Base-by-base conservation (phyloP, 768 basidiomycete species). In the Tylopilus cervinicoccineus region DNA sequence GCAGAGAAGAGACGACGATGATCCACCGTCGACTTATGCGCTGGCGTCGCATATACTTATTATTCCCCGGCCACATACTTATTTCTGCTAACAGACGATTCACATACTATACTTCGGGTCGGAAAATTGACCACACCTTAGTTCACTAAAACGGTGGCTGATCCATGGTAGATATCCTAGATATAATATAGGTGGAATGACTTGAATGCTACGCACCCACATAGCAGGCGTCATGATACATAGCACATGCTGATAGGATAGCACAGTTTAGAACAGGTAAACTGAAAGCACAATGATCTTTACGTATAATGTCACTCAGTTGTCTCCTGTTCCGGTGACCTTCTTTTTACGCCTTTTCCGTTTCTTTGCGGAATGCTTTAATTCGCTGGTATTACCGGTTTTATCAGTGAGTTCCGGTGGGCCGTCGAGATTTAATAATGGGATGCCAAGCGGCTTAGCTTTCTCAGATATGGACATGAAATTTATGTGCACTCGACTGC, bases 371-470 rank as follows among this genome's bases (percentile, higher is more conserved):
- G 73, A 64, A 53, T 58, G 68, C 28, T 51, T 52, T 51, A 41
- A 38, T 49, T 50, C 43, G 38, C 32, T 48, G 20, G 41, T 33
- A 44, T 54, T 47, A 36, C 54, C 66, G 52, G 48, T 28, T 23
- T 43, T 39, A 40, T 49, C 48, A 17, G 16, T 32, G 29, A 41
- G 39, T 32, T 63, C 69, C 43, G 72, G 76, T 22, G 76, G 77
- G 2, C 79, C 79, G 33, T 64, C 66, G 11, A 86, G 70, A 56
- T 85, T 85, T 23, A 86, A 66, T 17, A 86, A 51, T 13, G 80
- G 76, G 4, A 69, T 49, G 42, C 70, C 45, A 40, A 51, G 38
- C 29, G 24, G 43, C 23, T 52, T 52, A 31, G 39, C 48, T 55
- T 39, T 52, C 37, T 54, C 57, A 47, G 51, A 48, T 29, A 43